Evolutionary conservation across 192 early-diverging fungal species (phyloP), one percentile per base, ranked within the genome.

Genomic region (Diversispora eburnea): DNA sequence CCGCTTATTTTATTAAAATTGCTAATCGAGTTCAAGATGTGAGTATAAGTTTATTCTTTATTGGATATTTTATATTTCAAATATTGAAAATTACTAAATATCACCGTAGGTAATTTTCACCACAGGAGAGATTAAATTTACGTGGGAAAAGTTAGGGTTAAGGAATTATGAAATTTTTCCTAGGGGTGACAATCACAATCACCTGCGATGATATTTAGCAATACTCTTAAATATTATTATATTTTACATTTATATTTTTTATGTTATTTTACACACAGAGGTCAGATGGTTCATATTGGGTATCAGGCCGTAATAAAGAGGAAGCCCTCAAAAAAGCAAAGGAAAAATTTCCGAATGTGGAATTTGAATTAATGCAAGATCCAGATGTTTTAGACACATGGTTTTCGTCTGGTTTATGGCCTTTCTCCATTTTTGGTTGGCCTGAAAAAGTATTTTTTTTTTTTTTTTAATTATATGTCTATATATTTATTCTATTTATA

Each of bases 331-430:
- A 83, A 70, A 88, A 87, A 48, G 98, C 96, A 39, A 81, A 89
- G 67, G 83, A 84, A 51, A 89, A 88, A 77, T 96, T 95, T 85
- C 89, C 94, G 41, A 86, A 86, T 42, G 83, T 88, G 62, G 81
- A 87, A 42, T 93, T 97, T 67, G 86, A 88, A 55, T 83, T 99
- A 75, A 92, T 94, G 82, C 96, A 95, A 83, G 95, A 97, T 79
- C 91, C 91, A 43, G 98, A 99, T 84, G 98, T 98, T 8, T 83
- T 99, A 22, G 98, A 99, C 81, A 99, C 98, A 5, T 98, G 98
- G 98, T 99, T 99, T 83, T 97, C 96, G 39, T 95, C 98, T 60
- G 96, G 92, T 41, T 86, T 99, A 79, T 99, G 96, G 95, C 98
- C 98, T 25, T 99, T 98, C 82, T 93, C 98, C 3, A 93, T 95